A percentile compares a stretch with the other conserved stretches of the same genome.
Conservation (phyloP, 768 basidiomycete genomes). For the Xerocomellus dryophilus region DNA sequence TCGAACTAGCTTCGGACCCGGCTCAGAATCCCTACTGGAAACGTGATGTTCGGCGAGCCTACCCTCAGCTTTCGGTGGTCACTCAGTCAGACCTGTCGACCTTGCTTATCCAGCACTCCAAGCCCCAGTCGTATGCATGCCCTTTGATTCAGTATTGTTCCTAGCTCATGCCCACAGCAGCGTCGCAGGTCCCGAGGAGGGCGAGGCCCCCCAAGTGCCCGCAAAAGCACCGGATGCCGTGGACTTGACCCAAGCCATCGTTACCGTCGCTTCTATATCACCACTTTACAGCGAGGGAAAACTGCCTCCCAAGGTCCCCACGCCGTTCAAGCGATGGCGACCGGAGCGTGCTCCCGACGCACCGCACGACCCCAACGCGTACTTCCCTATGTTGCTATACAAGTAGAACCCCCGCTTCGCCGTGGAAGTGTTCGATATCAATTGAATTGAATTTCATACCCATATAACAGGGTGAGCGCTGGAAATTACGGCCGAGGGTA, state of each 20-base stretch:
- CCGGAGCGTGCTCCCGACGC: slow-evolving; percentile 69
- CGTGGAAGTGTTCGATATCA: neutral
- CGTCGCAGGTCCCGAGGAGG: slow-evolving; percentile 49
- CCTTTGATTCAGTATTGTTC: neutral
- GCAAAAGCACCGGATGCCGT: slow-evolving; percentile 42
- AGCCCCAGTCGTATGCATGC: slow-evolving; percentile 55
- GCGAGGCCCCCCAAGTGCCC: slow-evolving; percentile 44
- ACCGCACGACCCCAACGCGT: slow-evolving; percentile 78
- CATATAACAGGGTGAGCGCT: slow-evolving; percentile 11
- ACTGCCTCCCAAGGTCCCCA: slow-evolving; percentile 74
- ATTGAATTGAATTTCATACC: slow-evolving; percentile 34
- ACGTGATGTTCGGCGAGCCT: slow-evolving; percentile 88
- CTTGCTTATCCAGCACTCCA: slow-evolving; percentile 78
- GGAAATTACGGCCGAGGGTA: neutral
- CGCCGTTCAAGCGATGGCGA: slow-evolving; percentile 67
- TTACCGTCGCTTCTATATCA: slow-evolving; percentile 52
- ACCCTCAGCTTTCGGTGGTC: slow-evolving; percentile 88
- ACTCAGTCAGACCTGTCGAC: slow-evolving; percentile 80
- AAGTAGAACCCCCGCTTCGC: slow-evolving; percentile 30
- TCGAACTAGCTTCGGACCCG: slow-evolving; percentile 67
- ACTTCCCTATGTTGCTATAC: slow-evolving; percentile 81
- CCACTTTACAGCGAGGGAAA: slow-evolving; percentile 60
- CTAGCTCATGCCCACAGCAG: slow-evolving; percentile 33
- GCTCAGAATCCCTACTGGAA: slow-evolving; percentile 95
- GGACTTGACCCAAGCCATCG: slow-evolving; percentile 74